Percentiles rank a stretch among this genome's conserved stretches.
phyloP scores from a whole-genome alignment of 805 yeast species.

The Saccharomycopsis sp. region DNA sequence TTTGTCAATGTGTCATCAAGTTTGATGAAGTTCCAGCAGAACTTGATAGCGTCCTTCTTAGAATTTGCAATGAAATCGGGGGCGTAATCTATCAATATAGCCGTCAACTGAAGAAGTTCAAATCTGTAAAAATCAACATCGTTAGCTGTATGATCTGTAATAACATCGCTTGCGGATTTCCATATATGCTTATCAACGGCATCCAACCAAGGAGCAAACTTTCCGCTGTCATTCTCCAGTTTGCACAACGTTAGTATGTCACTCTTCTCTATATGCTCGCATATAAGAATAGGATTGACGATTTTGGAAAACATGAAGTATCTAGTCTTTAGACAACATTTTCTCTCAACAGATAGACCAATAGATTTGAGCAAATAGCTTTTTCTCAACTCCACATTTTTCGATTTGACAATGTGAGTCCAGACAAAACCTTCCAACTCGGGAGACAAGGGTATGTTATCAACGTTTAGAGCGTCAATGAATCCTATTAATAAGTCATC shows the following conservation, averaged over 20 bases:
- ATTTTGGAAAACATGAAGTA: conserved; percentile 56
- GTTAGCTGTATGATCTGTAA: conserved; percentile 53
- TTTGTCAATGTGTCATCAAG: conserved; percentile 84
- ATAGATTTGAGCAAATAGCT: conserved; percentile 47
- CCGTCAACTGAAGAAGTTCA: conserved; percentile 75
- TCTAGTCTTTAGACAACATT: conserved; percentile 43
- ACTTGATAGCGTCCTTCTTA: conserved; percentile 81
- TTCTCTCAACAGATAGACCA: conserved; percentile 41
- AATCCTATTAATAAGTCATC: conserved; percentile 38
- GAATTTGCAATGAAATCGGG: conserved; percentile 49
- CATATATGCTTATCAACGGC: conserved; percentile 61
- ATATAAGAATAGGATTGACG: conserved; percentile 57
- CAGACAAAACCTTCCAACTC: conserved; percentile 53
- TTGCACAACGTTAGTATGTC: conserved; percentile 41
- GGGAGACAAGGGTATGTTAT: conserved; percentile 40
- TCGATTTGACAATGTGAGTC: conserved; percentile 44
- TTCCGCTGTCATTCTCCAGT: conserved; percentile 24
- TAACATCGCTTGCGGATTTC: conserved; percentile 53
- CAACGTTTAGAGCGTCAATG: conserved; percentile 38
- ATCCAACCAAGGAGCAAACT: conserved; percentile 54
- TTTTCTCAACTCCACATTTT: conserved; percentile 41
- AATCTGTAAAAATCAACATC: conserved; percentile 67
- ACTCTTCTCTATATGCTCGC: conserved; percentile 48
- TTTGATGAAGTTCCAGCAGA: conserved; percentile 89
- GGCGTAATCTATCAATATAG: conserved; percentile 64